Conservation (phyloP, 1,139 yeast species). For the Suhomyces anneliseae region DNA sequence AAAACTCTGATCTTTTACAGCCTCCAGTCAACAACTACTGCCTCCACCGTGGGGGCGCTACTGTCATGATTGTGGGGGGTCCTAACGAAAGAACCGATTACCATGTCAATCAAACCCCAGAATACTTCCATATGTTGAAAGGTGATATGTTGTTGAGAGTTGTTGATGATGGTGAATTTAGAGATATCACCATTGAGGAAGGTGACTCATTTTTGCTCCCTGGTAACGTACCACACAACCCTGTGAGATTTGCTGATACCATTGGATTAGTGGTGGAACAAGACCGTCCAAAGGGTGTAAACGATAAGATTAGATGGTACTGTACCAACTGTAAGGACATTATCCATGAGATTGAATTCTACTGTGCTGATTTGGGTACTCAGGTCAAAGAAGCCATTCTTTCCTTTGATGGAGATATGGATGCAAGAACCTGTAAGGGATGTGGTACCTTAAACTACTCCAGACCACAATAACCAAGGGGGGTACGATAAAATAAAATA, state of each 20-base stretch:
- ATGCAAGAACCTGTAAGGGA: constrained; percentile 66
- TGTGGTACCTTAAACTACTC: constrained; percentile 76
- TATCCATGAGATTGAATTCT: constrained; percentile 69
- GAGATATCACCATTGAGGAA: constrained; percentile 72
- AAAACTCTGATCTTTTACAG: constrained; percentile 69
- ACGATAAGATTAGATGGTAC: constrained; percentile 83
- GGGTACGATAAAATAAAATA: too few relatives aligned
- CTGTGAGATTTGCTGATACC: constrained; percentile 81
- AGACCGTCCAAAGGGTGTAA: constrained; percentile 71
- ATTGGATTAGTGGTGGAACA: constrained; percentile 95
- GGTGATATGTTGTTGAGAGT: constrained; percentile 85
- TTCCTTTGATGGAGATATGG: constrained; percentile 61
- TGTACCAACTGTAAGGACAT: constrained; percentile 66
- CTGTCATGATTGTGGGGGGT: constrained; percentile 94
- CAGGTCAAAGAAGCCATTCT: constrained; percentile 85
- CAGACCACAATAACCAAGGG: constrained; percentile 34
- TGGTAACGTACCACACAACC: constrained; percentile 84
- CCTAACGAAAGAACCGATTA: constrained; percentile 93
- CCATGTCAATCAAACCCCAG: constrained; percentile 93
- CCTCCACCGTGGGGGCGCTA: constrained; percentile 86
- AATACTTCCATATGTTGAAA: constrained; percentile 85
- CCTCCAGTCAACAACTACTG: constrained; percentile 95
- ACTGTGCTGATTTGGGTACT: constrained; percentile 81
- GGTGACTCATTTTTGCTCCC: constrained; percentile 89
- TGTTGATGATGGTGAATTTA: constrained; percentile 78